Evolutionary conservation across 2,329 filamentous ascomycete genomes (phyloP).

Genomic region (Penicillium hesseltinei): DNA sequence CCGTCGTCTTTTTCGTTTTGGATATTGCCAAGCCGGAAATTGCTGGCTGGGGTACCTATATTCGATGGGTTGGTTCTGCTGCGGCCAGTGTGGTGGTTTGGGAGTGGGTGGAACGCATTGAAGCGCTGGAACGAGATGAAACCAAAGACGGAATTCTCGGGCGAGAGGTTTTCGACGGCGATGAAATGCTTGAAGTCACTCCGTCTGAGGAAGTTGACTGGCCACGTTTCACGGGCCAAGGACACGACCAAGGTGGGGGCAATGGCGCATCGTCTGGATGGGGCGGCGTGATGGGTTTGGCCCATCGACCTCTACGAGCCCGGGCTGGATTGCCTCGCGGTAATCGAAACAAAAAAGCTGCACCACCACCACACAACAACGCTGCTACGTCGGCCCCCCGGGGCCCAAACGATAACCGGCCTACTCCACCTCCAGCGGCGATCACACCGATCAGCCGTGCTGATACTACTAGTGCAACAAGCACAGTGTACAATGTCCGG

Average conservation of each 20-base stretch:
- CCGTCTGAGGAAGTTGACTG: conserved; percentile 57
- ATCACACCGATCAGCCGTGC: conserved; percentile 59
- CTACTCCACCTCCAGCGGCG: conserved; percentile 48
- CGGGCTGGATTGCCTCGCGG: conserved; percentile 31
- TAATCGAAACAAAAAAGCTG: conserved; percentile 19
- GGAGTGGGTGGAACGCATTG: conserved; percentile 97
- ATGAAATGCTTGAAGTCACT: conserved; percentile 79
- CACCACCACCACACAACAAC: conserved; percentile 8
- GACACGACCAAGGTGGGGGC: conserved; percentile 41
- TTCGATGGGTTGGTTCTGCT: conserved; percentile 92
- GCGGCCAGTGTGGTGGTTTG: conserved; percentile 95
- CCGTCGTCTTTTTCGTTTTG: conserved; percentile 88
- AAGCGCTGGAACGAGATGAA: conserved; percentile 86
- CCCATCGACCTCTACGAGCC: conserved; percentile 37
- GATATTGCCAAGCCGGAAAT: conserved; percentile 84
- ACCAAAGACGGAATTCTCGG: conserved; percentile 91
- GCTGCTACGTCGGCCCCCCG: conserved; percentile 14
- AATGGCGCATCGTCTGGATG: conserved; percentile 39
- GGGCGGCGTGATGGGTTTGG: conserved; percentile 39
- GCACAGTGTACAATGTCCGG: conserved; percentile 63
- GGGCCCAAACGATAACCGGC: conserved; percentile 23
- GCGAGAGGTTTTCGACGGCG: conserved; percentile 86
- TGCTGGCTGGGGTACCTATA: conserved; percentile 91
- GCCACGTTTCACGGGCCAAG: conserved; percentile 35
- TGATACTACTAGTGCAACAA: conserved; percentile 61